Base-by-base conservation (phyloP, 2,329 filamentous ascomycete species). In the Karstenula rhodostoma region DNA sequence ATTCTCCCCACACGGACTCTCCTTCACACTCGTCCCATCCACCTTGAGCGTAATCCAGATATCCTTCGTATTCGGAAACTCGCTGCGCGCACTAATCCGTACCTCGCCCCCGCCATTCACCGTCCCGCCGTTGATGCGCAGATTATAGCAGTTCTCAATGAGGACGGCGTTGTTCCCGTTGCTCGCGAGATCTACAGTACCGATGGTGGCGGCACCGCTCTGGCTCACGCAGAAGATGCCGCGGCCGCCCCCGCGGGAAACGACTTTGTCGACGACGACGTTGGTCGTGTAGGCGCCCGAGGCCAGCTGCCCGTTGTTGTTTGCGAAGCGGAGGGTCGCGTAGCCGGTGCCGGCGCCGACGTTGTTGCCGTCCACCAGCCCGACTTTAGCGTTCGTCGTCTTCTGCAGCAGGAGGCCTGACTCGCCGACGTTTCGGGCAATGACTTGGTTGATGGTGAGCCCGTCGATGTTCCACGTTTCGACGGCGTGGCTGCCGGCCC, bases 391-490 rank as follows among this genome's bases (percentile, higher is more conserved):
- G 60, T 87, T 86, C 5, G 74, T 81, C 0, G 84, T 84, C 43
- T 79, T 81, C 57, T 87, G 85, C 32, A 87, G 72, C 17, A 87
- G 78, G n/a, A 87, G 65, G 0, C 85, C 85, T n/a, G 76, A 85
- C 72, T 87, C 85, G 44, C 84, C 85, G 2, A 85, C 82, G 60
- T 87, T 76, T 9, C 77, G 77, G 1, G 85, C 85, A 37, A 87
- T 82, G 44, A 87, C 85, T 19, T 77, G 73, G 64, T 80, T 79
- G 66, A 87, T 83, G 0, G 71, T 77, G 2, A 87, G 78, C 12
- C 83, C 82, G 63, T 86, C 81, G 44, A 87, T 87, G 71, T 87
- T 87, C 83, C 84, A 87, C 0, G 83, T 85, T 74, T 87, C 85
- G 35, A 87, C 83, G 2, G 84, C 84, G 67, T 87, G 85, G 67